These are phyloP conservation scores for Laburnicola sp. DNA, from an alignment of 2,329 filamentous ascomycete genomes.

Conservation along the genomic window DNA sequence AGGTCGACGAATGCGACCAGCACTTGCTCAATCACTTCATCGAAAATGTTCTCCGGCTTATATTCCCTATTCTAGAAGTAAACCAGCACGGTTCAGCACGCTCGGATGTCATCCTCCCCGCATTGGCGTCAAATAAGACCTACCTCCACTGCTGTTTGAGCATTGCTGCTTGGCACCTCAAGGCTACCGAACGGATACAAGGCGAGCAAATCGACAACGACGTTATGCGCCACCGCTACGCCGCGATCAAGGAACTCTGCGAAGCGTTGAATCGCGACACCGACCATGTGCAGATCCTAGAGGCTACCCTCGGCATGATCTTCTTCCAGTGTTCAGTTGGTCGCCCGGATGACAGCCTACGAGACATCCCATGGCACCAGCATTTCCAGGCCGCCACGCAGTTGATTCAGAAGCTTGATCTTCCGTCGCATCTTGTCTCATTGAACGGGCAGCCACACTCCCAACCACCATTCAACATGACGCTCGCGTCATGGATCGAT, in stretches of 20 bases:
- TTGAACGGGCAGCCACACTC: constrained; percentile 59
- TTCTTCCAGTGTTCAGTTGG: constrained; percentile 95
- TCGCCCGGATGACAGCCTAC: constrained; percentile 77
- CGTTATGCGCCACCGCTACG: constrained; percentile 88
- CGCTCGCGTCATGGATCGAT: constrained; percentile 91
- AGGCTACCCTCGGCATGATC: constrained; percentile 91
- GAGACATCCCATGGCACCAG: constrained; percentile 94
- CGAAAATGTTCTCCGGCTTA: constrained; percentile 79
- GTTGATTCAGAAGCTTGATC: constrained; percentile 80
- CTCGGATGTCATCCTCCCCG: constrained; percentile 81
- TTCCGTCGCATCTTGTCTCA: constrained; percentile 68
- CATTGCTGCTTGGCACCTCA: constrained; percentile 89
- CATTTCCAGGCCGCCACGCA: constrained; percentile 92
- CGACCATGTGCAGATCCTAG: constrained; percentile 84
- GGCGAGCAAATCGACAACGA: constrained; percentile 81
- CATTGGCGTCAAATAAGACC: constrained; percentile 85
- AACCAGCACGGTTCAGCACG: constrained; percentile 83
- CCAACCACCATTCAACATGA: constrained; percentile 91
- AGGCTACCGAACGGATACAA: constrained; percentile 69
- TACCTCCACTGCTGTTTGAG: constrained; percentile 96
- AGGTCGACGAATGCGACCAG: constrained; percentile 86
- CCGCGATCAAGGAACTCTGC: constrained; percentile 83
- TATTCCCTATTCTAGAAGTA: constrained; percentile 89
- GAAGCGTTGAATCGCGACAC: constrained; percentile 78
- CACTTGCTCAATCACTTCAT: constrained; percentile 89